A percentile compares a stretch with the other conserved stretches of the same genome.
Conservation (phyloP, 768 basidiomycete species). For the Mycena sanguinolenta region DNA sequence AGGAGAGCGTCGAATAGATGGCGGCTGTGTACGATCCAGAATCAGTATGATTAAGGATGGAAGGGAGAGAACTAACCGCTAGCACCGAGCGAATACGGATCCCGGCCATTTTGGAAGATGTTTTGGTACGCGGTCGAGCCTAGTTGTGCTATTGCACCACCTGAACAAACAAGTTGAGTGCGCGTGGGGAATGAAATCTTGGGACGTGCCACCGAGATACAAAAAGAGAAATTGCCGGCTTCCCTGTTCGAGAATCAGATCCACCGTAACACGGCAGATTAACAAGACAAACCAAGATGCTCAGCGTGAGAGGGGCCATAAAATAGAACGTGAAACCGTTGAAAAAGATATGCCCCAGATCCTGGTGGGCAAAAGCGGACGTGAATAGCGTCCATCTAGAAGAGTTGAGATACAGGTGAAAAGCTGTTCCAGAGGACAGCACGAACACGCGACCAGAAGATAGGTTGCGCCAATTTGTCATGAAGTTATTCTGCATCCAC, state of each 20-base stretch:
- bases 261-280: background rate
- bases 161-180: slow-evolving; percentile 49
- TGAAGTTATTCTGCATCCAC: slow-evolving; percentile 78
- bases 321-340: slow-evolving; percentile 86
- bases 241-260: slow-evolving; percentile 49
- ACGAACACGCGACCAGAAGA: slow-evolving; percentile 74
- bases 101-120: slow-evolving; percentile 46
- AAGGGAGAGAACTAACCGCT: slow-evolving; percentile 66
- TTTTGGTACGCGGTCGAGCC: slow-evolving; percentile 64
- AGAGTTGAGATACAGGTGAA: slow-evolving; percentile 22
- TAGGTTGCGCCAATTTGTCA: slow-evolving; percentile 71
- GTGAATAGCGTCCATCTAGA: slow-evolving; percentile 84
- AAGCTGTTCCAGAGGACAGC: slow-evolving; percentile 3
- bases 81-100: slow-evolving; percentile 71
- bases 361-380: slow-evolving; percentile 77
- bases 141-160: slow-evolving; percentile 70
- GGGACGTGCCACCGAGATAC: slow-evolving; percentile 76
- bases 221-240: slow-evolving; percentile 75
- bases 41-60: slow-evolving; percentile 12
- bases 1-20: slow-evolving; percentile 76
- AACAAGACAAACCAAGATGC: slow-evolving; percentile 55
- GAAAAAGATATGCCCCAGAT: slow-evolving; percentile 71
- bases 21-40: slow-evolving; percentile 61
- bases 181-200: background rate
- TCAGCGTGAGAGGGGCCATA: slow-evolving; percentile 75